Conservation (phyloP, 2,329 filamentous ascomycete genomes). For the Cercospora beticola region DNA sequence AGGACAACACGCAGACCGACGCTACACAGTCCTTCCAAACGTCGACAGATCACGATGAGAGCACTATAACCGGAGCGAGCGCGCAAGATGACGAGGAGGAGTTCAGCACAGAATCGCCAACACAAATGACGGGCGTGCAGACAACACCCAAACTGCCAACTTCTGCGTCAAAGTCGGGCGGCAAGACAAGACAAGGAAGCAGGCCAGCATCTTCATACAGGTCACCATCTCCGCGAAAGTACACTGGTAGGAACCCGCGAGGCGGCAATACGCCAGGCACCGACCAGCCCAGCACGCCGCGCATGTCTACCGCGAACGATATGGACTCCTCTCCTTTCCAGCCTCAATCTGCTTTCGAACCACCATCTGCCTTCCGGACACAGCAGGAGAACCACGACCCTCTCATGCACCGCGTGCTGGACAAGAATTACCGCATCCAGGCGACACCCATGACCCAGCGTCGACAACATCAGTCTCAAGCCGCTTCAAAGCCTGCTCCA, state of each 20-base stretch:
- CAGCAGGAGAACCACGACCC: constrained; percentile 61
- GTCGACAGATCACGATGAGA: constrained; percentile 30
- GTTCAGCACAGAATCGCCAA: constrained; percentile 64
- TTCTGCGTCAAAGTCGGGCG: constrained; percentile 35
- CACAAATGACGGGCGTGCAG: constrained; percentile 47
- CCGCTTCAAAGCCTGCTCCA: constrained; percentile 37
- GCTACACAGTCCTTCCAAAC: constrained; percentile 34
- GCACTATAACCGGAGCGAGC: constrained; percentile 38
- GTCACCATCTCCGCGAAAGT: constrained; percentile 40
- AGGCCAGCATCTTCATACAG: constrained; percentile 27
- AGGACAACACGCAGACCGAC: constrained; percentile 48
- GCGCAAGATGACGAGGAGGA: constrained; percentile 47
- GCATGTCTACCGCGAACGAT: constrained; percentile 22
- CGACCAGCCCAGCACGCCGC: constrained; percentile 35
- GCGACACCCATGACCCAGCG: constrained; percentile 70
- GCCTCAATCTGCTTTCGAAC: constrained; percentile 43
- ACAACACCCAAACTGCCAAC: constrained; percentile 60
- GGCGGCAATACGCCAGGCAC: constrained; percentile 23
- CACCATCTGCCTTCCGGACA: constrained; percentile 35
- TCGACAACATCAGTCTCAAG: constrained; percentile 22
- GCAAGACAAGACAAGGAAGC: constrained; percentile 30
- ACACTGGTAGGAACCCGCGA: constrained; percentile 43
- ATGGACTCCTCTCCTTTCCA: constrained; percentile 53
- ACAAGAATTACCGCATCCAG: constrained; percentile 92
- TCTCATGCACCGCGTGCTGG: constrained; percentile 83